Base-by-base conservation (phyloP, 441 rosid species). In the Pelargonium exstipulatum region DNA sequence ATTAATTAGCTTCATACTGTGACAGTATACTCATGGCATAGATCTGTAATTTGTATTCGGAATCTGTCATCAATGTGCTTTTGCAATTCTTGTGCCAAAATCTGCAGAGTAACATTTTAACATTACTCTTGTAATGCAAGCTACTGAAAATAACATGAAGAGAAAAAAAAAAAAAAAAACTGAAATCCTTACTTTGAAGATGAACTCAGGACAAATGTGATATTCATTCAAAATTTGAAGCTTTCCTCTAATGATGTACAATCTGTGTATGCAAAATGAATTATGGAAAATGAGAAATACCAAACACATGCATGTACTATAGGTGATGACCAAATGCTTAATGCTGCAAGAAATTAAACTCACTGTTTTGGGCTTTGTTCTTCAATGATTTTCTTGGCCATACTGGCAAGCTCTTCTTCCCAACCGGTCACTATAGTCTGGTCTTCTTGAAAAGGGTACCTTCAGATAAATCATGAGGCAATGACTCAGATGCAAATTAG, bases 301-400 rank as follows among this genome's bases (percentile, higher is more conserved):
- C 7, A 46, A 62, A 24, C 42, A 32, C 4, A 51, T 29, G 62
- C 26, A 7, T 12, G 0, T 49, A 9, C 9, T 12, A 5, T 3
- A 53, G 64, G 32, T 35, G 64, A 5, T 51, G 9, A 8, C 17
- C 2, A 45, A 43, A 49, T 29, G 37, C 49, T 71, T 20, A 58
- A 13, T 9, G 5, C 45, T 8, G 9, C 42, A 37, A 42, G 42
- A 20, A 24, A 24, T 24, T 24, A 1, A 8, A 43, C 65, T 55
- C 18, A 73, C 77, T 42, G 46, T 22, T 57, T 42, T 37, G 60
- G 37, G 22, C 53, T 68, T 73, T 68, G 72, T 62, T 73, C 72
- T 73, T 68, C 68, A 14, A 73, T 62, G 43, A 73, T 73, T 16
- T 64, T 73, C 68, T 63, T 68, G 62, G 76, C 76, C 20, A 73